Percentiles rank a stretch among this genome's conserved stretches.
Conservation (phyloP, 1,284 basidiomycete species). For the Cutaneotrichosporon dermatis region DNA sequence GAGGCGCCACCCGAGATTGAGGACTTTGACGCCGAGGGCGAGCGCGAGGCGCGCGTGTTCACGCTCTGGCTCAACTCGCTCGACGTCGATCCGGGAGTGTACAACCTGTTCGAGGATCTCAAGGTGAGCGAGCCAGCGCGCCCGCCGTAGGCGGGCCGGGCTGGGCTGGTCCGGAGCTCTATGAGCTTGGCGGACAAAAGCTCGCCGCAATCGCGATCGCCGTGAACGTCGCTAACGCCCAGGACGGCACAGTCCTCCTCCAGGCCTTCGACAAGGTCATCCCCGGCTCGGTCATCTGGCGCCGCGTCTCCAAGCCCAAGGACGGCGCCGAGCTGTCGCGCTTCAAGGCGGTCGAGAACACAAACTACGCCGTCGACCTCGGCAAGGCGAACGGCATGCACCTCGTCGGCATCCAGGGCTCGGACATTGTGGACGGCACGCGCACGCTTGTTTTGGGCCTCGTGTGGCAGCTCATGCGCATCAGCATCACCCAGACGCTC, state of each 20-base stretch:
- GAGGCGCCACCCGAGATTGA: slow-evolving; percentile 73
- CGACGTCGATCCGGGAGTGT: slow-evolving; percentile 91
- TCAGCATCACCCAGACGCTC: slow-evolving; percentile 86
- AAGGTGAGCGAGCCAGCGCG: slow-evolving; percentile 53
- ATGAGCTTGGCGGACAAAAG: slow-evolving; percentile 20
- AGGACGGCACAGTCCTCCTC: slow-evolving; percentile 77
- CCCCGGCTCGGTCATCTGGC: slow-evolving; percentile 89
- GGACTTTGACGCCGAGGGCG: slow-evolving; percentile 98
- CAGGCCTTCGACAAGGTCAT: slow-evolving; percentile 96
- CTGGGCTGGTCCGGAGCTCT: too few relatives aligned
- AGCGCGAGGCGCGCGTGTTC: slow-evolving; percentile 95
- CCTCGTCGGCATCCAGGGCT: slow-evolving; percentile 93
- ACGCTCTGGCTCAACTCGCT: slow-evolving; percentile 97
- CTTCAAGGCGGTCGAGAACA: slow-evolving; percentile 98
- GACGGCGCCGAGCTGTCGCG: slow-evolving; percentile 79
- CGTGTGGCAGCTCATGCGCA: slow-evolving; percentile 94
- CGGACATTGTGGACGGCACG: slow-evolving; percentile 90
- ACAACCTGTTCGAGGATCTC: slow-evolving; percentile 94
- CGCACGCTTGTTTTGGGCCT: slow-evolving; percentile 90
- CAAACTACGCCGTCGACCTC: slow-evolving; percentile 91
- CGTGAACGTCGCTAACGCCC: neutral
- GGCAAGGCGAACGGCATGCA: slow-evolving; percentile 90
- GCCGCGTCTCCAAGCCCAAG: slow-evolving; percentile 88
- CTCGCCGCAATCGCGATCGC: too few relatives aligned
- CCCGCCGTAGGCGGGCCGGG: neutral